Evolutionary conservation across 2,329 filamentous ascomycete genomes (phyloP).

Genomic region (Monosporascus cannonballus): DNA sequence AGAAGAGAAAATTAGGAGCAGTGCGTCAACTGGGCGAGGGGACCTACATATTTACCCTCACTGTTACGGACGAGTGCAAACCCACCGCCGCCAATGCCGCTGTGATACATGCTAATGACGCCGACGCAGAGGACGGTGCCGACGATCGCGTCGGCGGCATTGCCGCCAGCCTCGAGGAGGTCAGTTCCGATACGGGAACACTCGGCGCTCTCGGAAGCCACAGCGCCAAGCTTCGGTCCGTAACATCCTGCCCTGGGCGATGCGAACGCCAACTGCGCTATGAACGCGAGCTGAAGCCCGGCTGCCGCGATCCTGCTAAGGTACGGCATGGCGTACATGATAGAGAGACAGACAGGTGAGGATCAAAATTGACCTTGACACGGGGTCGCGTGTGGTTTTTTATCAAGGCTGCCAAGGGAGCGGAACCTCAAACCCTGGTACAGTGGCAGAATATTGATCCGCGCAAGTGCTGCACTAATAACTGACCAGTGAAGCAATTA

Average conservation of each 20-base stretch:
- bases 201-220: slow-evolving; percentile 62
- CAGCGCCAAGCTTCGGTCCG: slow-evolving; percentile 46
- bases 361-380: background rate
- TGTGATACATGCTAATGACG: slow-evolving; percentile 70
- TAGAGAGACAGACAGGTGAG: background rate
- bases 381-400: too few species aligned
- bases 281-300: slow-evolving; percentile 14
- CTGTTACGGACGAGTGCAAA: slow-evolving; percentile 75
- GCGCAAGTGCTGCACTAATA: too few species aligned
- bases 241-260: slow-evolving; percentile 4
- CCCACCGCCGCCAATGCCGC: slow-evolving; percentile 82
- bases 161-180: slow-evolving; percentile 53
- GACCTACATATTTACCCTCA: slow-evolving; percentile 45
- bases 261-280: slow-evolving; percentile 11
- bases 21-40: background rate
- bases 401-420: too few species aligned
- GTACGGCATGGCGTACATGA: slow-evolving; percentile 14
- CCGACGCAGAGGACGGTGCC: slow-evolving; percentile 71
- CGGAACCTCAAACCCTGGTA: too few species aligned
- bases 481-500: too few species aligned
- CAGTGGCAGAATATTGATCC: too few species aligned
- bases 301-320: slow-evolving; percentile 12
- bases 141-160: slow-evolving; percentile 71
- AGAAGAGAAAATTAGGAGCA: background rate
- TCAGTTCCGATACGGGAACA: slow-evolving; percentile 66